Base-by-base conservation (phyloP, 1,139 yeast species). In the Entelexis sorbosivorans region DNA sequence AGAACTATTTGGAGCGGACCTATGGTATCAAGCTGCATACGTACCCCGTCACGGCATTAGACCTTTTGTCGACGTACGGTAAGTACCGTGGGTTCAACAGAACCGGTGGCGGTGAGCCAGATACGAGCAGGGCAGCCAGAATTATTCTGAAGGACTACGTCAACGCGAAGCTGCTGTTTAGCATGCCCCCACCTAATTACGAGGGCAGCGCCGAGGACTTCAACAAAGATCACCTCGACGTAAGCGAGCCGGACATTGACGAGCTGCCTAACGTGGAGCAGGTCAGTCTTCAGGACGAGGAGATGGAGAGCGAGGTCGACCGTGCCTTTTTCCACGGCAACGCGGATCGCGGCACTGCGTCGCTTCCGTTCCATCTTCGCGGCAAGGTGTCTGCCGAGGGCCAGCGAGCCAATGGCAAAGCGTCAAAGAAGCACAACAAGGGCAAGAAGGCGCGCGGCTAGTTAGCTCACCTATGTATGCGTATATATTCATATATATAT, bases 21-120 rank as follows among this genome's bases (percentile, higher is more conserved):
- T 93, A 93, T 65, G 97, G 97, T 75, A 86, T 93, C 56, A 85
- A 85, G 54, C 86, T 93, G 58, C 82, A 80, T 49, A 82, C 79
- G 85, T 16, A 68, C 71, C 19, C 91, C 79, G 96, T 96, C 38
- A 85, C 95, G 3, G 85, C 97, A 0, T 81, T 85, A 62, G 97
- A 93, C 66, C 69, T 93, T 43, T 75, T 93, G 54, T 84, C 81
- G 53, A 94, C 97, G 0, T 93, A 91, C 66, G 98, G 97, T 6
- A 77, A 95, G 69, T 94, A 97, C 1, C 79, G 98, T 69, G 98
- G 98, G 61, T 91, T 80, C 66, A 89, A 88, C 95, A 60, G 70
- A 42, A 85, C 96, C 0, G 59, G 59, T 10, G 95, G 95, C 62
- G 97, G 97, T 63, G 80, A 89, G 59, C 97, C 98, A 5, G 99